These are phyloP conservation scores for Arthrobotrys sphaeroides DNA, from an alignment of 2,329 filamentous ascomycete genomes.

Conservation along the genomic window DNA sequence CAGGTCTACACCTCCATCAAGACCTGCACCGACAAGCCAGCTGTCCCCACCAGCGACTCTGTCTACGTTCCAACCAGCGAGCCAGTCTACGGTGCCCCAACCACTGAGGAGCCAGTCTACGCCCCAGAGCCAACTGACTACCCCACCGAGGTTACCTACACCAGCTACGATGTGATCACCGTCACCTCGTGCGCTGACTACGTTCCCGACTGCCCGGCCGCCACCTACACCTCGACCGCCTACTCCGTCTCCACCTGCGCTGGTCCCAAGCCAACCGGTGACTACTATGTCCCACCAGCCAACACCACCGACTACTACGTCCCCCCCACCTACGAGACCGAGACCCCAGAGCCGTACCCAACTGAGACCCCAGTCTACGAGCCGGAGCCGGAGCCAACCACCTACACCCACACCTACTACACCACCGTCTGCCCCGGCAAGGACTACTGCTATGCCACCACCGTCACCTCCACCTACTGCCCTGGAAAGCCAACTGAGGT, in stretches of 20 bases:
- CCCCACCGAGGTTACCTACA: slow-evolving; percentile 47
- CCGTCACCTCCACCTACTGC: slow-evolving; percentile 48
- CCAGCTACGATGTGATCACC: slow-evolving; percentile 44
- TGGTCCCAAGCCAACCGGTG: not conserved
- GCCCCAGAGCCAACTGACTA: slow-evolving; percentile 13
- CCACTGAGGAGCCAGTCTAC: slow-evolving; percentile 12
- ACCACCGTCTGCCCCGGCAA: slow-evolving; percentile 50
- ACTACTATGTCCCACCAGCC: slow-evolving; percentile 25
- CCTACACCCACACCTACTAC: slow-evolving; percentile 47
- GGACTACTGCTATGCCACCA: slow-evolving; percentile 51
- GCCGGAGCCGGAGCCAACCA: not conserved
- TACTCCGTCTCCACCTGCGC: slow-evolving; percentile 50
- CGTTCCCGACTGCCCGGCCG: slow-evolving; percentile 43
- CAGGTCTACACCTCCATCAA: slow-evolving; percentile 47
- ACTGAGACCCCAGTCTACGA: slow-evolving; percentile 25
- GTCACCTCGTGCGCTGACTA: slow-evolving; percentile 40
- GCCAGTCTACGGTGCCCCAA: slow-evolving; percentile 25
- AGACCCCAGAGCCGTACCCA: slow-evolving; percentile 18
- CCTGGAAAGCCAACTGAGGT: slow-evolving; percentile 16
- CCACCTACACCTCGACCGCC: slow-evolving; percentile 39
- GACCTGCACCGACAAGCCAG: slow-evolving; percentile 29
- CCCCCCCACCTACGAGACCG: slow-evolving; percentile 20
- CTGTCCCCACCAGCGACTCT: slow-evolving; percentile 18
- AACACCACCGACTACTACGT: slow-evolving; percentile 23
- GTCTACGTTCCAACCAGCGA: slow-evolving; percentile 12